These are phyloP conservation scores for Trichoderma lentiforme DNA, from an alignment of 2,329 filamentous ascomycete species.

Conservation along the genomic window DNA sequence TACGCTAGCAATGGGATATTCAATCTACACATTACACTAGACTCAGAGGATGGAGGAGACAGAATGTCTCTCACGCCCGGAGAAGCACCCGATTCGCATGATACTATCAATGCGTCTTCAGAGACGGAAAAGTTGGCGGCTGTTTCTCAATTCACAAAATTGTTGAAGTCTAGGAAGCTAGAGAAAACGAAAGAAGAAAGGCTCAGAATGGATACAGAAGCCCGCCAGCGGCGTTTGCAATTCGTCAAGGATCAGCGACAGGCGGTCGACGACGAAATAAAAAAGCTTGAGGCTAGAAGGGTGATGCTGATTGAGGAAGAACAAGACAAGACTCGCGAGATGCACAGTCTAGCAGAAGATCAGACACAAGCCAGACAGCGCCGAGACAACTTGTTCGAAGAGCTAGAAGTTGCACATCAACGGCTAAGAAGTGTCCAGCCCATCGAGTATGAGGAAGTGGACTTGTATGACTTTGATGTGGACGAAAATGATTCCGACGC, in stretches of 20 bases:
- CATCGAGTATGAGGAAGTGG: not conserved
- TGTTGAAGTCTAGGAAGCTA: not conserved
- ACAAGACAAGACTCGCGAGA: not conserved
- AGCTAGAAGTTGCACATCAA: not conserved
- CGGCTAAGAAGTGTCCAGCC: not conserved
- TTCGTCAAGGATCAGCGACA: not conserved
- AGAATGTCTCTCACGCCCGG: not conserved
- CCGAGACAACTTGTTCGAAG: not conserved
- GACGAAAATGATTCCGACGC: not conserved
- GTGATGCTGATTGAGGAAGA: not conserved
- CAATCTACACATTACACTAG: not conserved
- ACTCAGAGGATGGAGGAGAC: not conserved
- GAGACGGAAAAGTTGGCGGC: not conserved
- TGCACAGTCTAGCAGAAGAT: not conserved
- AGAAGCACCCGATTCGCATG: not conserved
- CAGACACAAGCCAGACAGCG: not conserved
- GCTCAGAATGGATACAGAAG: not conserved
- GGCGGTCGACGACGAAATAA: not conserved
- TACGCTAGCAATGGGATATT: not conserved
- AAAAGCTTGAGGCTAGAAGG: not conserved
- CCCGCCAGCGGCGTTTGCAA: not conserved
- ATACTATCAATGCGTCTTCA: not conserved
- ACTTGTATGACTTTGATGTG: not conserved
- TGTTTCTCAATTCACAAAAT: not conserved
- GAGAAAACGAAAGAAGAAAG: not conserved